These are phyloP conservation scores for Coffea eugenioides DNA, from an alignment of 257 asterid species.

Conservation along the genomic window DNA sequence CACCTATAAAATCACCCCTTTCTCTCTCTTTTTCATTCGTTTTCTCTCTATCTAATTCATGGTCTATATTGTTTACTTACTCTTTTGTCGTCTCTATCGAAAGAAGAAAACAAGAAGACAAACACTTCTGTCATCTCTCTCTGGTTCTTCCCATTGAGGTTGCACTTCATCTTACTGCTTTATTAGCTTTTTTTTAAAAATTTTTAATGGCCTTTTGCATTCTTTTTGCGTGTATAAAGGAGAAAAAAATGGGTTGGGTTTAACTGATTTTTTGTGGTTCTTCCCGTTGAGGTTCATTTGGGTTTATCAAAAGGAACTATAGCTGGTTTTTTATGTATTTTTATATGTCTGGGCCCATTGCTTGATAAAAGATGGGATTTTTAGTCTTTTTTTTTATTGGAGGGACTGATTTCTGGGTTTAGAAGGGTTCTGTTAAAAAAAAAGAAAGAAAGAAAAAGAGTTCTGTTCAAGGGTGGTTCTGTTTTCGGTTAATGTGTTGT, in stretches of 20 bases:
- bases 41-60: neutral
- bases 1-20: neutral
- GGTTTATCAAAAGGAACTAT: neutral
- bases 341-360: neutral
- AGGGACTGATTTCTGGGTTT: constrained; percentile 1
- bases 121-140: neutral
- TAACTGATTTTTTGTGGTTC: neutral
- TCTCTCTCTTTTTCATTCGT: too few species aligned
- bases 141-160: neutral
- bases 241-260: neutral
- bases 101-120: neutral
- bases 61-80: neutral
- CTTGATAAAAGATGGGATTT: constrained; percentile 8
- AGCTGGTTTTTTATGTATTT: neutral
- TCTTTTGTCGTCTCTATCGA: too few species aligned
- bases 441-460: neutral
- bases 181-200: too few species aligned
- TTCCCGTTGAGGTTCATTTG: neutral
- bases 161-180: neutral
- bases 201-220: neutral
- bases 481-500: neutral
- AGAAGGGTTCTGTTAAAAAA: neutral
- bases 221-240: neutral
- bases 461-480: neutral
- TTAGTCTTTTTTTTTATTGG: neutral